Percentiles rank a stretch among this genome's conserved stretches.
phyloP scores from a whole-genome alignment of 2,329 filamentous ascomycete species.

The Colletotrichum lentis region DNA sequence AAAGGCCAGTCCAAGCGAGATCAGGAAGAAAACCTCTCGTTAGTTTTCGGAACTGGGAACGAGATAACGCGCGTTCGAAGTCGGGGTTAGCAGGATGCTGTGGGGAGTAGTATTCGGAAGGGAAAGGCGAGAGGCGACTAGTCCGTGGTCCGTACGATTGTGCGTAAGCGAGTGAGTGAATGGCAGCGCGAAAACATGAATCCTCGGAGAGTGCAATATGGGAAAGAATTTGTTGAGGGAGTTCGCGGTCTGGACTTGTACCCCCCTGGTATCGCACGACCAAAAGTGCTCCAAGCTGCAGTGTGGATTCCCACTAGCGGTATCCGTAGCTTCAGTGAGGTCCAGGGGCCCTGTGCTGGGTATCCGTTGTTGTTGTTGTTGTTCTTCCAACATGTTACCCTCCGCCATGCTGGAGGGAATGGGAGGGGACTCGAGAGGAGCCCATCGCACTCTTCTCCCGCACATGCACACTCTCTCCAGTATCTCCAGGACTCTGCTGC shows the following conservation, averaged over 20 bases:
- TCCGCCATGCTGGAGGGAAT: background rate
- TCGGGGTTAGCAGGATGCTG: slow-evolving; percentile 27
- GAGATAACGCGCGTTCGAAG: slow-evolving; percentile 14
- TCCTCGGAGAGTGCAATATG: slow-evolving; percentile 16
- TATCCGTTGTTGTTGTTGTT: slow-evolving; percentile 34
- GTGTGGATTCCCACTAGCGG: slow-evolving; percentile 29
- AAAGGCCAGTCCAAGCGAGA: background rate
- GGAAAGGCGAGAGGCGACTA: slow-evolving; percentile 21
- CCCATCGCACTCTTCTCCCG: slow-evolving; percentile 13
- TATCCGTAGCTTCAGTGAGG: slow-evolving; percentile 33
- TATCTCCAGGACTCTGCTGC: slow-evolving; percentile 5
- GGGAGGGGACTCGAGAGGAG: background rate
- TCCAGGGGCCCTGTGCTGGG: slow-evolving; percentile 18
- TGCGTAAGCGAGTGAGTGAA: background rate
- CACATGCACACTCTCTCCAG: slow-evolving; percentile 23
- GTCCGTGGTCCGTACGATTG: slow-evolving; percentile 19
- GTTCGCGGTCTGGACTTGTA: slow-evolving; percentile 36
- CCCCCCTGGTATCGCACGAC: slow-evolving; percentile 31
- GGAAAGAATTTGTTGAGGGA: slow-evolving; percentile 38
- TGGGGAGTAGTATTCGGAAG: slow-evolving; percentile 28
- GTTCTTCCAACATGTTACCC: slow-evolving; percentile 22
- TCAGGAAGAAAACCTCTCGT: background rate
- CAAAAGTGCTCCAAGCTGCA: slow-evolving; percentile 19
- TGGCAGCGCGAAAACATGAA: slow-evolving; percentile 3
- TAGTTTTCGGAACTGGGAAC: slow-evolving; percentile 9